phyloP scores from a whole-genome alignment of 1,139 yeast species.

The Pichia kudriavzevii region DNA sequence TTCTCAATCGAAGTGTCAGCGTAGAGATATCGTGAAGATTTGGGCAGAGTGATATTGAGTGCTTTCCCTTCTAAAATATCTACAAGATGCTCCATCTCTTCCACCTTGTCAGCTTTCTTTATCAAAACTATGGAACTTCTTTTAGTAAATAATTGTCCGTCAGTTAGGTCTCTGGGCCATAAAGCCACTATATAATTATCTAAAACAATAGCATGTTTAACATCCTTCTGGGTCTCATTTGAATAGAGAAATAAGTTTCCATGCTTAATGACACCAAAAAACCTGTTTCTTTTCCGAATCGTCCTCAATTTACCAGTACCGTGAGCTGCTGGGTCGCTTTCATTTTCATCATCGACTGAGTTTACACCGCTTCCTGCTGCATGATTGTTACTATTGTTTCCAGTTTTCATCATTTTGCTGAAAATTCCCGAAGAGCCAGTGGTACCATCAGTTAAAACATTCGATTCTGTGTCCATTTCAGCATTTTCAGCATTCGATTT shows the following conservation, averaged over 20 bases:
- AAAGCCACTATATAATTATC: constrained; percentile 62
- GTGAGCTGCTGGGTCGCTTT: constrained; percentile 19
- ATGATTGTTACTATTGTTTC: not conserved
- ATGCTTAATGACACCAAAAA: constrained; percentile 65
- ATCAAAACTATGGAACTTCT: constrained; percentile 70
- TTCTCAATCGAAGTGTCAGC: constrained; percentile 72
- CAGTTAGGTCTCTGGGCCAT: constrained; percentile 76
- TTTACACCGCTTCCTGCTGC: constrained; percentile 1
- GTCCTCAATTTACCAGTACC: constrained; percentile 27
- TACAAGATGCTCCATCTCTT: constrained; percentile 13
- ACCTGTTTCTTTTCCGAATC: constrained; percentile 47
- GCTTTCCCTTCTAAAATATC: constrained; percentile 4
- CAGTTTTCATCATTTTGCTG: constrained; percentile 10
- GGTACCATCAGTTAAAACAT: not conserved
- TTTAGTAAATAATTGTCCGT: constrained; percentile 73
- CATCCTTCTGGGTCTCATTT: constrained; percentile 57
- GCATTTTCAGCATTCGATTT: constrained; percentile 32
- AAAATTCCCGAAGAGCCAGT: constrained; percentile 3
- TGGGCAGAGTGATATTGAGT: constrained; percentile 32
- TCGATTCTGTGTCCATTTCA: constrained; percentile 3
- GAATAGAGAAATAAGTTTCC: constrained; percentile 80
- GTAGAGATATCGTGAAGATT: constrained; percentile 62
- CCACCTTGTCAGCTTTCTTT: no score
- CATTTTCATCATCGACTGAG: constrained; percentile 13
- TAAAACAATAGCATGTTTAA: constrained; percentile 73